Base-by-base conservation (phyloP, 192 early-diverging fungal genomes). In the Neocallimastix lanati region DNA sequence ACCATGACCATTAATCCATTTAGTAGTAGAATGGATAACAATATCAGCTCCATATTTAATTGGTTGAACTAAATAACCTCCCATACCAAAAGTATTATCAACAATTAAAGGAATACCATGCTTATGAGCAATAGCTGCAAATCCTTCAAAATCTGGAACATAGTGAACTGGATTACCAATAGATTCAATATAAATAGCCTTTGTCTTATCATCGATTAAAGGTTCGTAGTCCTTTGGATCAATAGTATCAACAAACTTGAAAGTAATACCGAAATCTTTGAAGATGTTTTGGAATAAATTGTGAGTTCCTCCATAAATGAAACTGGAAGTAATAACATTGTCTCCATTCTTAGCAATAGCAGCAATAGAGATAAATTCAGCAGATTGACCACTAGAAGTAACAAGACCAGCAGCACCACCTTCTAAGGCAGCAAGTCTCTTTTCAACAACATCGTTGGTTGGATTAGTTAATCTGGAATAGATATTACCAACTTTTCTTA, bases 41-140 rank as follows among this genome's bases (percentile, higher is more conserved):
- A 98, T 98, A 85, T 98, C 94, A n/a, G 96, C 96, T 81, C 95
- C 95, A 84, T 95, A 91, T 58, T 94, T 92, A 79, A 98, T 92
- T 13, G 96, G 96, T n/a, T 89, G 88, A 30, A 90, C 84, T 50
- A 94, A 82, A 28, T 84, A 84, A 27, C 93, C 93, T 78, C 93
- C 96, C 78, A 93, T 93, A 80, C 96, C 96, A 83, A 96, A 98
- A 1, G 96, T 98, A 88, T 98, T 98, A 87, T 98, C 96, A 29
- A 98, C 96, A 78, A 98, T 88, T 76, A 98, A 85, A 58, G 96
- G 96, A 50, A 98, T 86, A 28, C 94, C 94, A 77, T 92, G 88
- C 27, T 87, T 85, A 79, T 98, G 93, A 67, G 93, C 93, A 29
- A 93, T 86, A 38, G 93, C 88, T 28, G 95, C 91, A 78, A 98